phyloP scores from a whole-genome alignment of 2,329 filamentous ascomycete genomes.

The Fonsecaea pedrosoi region DNA sequence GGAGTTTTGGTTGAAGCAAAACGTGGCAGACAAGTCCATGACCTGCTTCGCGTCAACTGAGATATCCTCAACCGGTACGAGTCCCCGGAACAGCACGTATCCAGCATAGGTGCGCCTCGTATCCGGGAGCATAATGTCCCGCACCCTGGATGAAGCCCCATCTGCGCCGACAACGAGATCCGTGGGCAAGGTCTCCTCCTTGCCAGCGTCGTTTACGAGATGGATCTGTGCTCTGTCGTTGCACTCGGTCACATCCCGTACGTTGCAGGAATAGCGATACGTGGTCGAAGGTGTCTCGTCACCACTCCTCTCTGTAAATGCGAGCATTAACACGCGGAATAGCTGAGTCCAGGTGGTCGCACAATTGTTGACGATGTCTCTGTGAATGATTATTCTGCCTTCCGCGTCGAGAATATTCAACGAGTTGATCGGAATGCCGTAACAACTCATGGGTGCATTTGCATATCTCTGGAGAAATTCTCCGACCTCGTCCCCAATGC shows the following conservation, averaged over 20 bases:
- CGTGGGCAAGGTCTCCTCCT: conserved; percentile 10
- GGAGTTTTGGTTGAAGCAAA: conserved; percentile 10
- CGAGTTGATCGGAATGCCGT: conserved; percentile 11
- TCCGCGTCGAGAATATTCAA: conserved; percentile 1
- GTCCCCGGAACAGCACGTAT: conserved; percentile 53
- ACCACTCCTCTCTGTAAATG: conserved; percentile 29
- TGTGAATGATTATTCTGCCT: neutral
- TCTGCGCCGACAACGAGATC: conserved; percentile 35
- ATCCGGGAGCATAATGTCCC: conserved; percentile 19
- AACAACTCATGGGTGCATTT: conserved; percentile 13
- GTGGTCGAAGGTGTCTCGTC: conserved; percentile 15
- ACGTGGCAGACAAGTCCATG: conserved; percentile 20
- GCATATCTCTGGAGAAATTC: conserved; percentile 28
- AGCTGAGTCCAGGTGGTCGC: conserved; percentile 33
- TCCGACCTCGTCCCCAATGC: conserved; percentile 24
- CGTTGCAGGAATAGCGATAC: conserved; percentile 21
- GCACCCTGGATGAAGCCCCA: conserved; percentile 33
- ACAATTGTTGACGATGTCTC: neutral
- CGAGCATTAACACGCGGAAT: conserved; percentile 31
- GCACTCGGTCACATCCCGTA: conserved; percentile 6
- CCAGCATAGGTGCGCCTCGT: conserved; percentile 40
- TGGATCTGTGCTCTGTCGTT: conserved; percentile 3
- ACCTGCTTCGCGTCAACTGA: conserved; percentile 42
- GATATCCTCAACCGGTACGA: conserved; percentile 47
- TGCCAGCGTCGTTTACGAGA: conserved; percentile 1